Evolutionary conservation across 305 asterid species (phyloP), one percentile per base, ranked within the genome.

Genomic region (Rubia tinctorum): DNA sequence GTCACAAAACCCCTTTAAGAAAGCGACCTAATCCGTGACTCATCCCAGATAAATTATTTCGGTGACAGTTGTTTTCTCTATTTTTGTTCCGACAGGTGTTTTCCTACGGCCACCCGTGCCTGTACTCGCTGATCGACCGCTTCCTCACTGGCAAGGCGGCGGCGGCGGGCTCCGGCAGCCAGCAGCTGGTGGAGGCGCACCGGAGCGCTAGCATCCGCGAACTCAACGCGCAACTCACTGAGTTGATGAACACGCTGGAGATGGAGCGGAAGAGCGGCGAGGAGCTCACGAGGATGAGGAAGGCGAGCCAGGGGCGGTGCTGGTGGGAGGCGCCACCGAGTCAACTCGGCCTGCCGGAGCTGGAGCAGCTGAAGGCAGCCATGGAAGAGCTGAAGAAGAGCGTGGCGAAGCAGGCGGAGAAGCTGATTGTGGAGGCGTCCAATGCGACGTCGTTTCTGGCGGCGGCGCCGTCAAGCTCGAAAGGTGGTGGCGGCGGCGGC

Each of bases 51-150:
- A 3, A 30, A 30, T 30, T 30, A 30, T 30, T 30, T 30, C 34
- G 34, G 34, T 30, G 34, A 30, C 34, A 30, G 34, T 30, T 30
- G 3, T 30, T 30, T 30, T 30, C 3, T 30, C 34, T 30, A 30
- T 3, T 30, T 30, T 30, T 30, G 34, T 30, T 30, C 3, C 34
- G 34, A 30, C 34, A 30, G 34, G 88, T 77, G 11, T 83, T 78
- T 70, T 80, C 88, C 13, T 84, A 81, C 23, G 87, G 87, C n/a
- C 86, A 78, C 69, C 89, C 91, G 0, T 44, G n/a, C 10, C 84
- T 83, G 0, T 82, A 84, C 3, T 68, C 80, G 7, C 56, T 75
- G 0, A 40, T 79, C 8, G 74, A 68, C 55, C 77, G 77, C 8
- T 77, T 64, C 68, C 40, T 74, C 3, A 59, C 79, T 17, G 76